Base-by-base conservation (phyloP, 164 flowering plant species). In the Piper longum region DNA sequence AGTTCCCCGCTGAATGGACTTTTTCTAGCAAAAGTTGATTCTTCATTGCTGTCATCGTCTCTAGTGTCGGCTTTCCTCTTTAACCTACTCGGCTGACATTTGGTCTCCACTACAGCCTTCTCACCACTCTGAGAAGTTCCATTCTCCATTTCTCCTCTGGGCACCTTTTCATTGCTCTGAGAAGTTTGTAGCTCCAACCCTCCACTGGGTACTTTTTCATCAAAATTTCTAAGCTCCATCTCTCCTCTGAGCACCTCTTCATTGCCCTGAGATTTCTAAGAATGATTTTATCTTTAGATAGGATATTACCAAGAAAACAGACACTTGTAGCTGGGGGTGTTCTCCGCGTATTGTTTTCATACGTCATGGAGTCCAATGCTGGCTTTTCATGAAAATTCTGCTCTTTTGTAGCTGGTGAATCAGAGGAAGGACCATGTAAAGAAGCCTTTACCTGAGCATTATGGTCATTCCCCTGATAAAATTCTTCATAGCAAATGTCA, bases 21-120 rank as follows among this genome's bases (percentile, higher is more conserved):
- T 68, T 79, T 83, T 55, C 86, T 82, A 64, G 74, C 45, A 14
- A 80, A 63, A 73, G 69, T 71, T 55, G 73, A 60, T 14, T 80
- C 75, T 1, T 77, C 77, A 69, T 83, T 82, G 60, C 78, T 88
- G 65, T 88, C 91, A 68, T 91, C 85, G 72, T 78, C 96, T 75
- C 76, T 74, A 75, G 88, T 86, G 60, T 76, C 78, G 61, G 81
- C 82, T 45, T 76, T 76, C 56, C 79, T 76, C 14, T 67, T 36
- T 48, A 14, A 48, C 9, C 52, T 9, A 48, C 12, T 48, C 14
- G 52, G 52, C 9, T 14, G 14, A 13, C 59, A 43, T 73, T 82
- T 70, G 16, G 73, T 81, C 61, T 74, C 86, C 45, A 79, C 76
- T 43, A 77, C 58, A 62, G 71, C 80, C 64, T 78, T 86, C 57